Evolutionary conservation across 2,329 filamentous ascomycete genomes (phyloP), one percentile per base, ranked within the genome.

Genomic region (Fusarium globosum): DNA sequence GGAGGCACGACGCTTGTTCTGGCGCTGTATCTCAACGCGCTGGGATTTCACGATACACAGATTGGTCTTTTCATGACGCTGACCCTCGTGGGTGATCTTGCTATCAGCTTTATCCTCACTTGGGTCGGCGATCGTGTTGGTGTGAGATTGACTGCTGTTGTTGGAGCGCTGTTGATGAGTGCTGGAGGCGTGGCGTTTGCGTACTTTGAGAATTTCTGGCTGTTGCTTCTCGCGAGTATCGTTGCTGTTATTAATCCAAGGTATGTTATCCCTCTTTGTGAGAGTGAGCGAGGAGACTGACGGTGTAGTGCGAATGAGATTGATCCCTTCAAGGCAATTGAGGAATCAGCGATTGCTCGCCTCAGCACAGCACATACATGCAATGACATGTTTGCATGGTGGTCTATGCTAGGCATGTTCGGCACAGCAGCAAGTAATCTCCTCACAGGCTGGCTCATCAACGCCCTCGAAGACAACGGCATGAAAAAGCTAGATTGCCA

Each of bases 331-430:
- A 75, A 76, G 14, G 66, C 72, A 4, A 67, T 76, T n/a, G 74
- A 76, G 14, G 74, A 76, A 36, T 74, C 72, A 6, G 74, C 74
- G 0, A 69, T 76, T 16, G 74, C 74, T 8, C 74, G 69, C 1
- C 64, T 76, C 1, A 76, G 74, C 53, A 75, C 65, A 3, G 33
- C 66, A 9, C 66, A 76, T 11, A 76, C 71, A 11, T 70, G 74
- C 41, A 76, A 75, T 18, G 74, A 76, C 10, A 59, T 76, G 53
- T 76, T 76, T 35, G 74, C 74, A 0, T 76, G 74, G 74, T 76
- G 74, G 74, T 73, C 72, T 9, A 76, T 76, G 74, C 45, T 76
- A 10, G 74, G 74, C 33, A 76, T 75, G 74, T 61, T 76, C 15
- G 74, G 74, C 15, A 76, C 74, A 1, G 74, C 74, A 3, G 66